Percentiles rank a stretch among this genome's conserved stretches.
These are phyloP conservation scores for Penicillium vulpinum DNA, from an alignment of 2,329 filamentous ascomycete genomes.

Conservation along the genomic window DNA sequence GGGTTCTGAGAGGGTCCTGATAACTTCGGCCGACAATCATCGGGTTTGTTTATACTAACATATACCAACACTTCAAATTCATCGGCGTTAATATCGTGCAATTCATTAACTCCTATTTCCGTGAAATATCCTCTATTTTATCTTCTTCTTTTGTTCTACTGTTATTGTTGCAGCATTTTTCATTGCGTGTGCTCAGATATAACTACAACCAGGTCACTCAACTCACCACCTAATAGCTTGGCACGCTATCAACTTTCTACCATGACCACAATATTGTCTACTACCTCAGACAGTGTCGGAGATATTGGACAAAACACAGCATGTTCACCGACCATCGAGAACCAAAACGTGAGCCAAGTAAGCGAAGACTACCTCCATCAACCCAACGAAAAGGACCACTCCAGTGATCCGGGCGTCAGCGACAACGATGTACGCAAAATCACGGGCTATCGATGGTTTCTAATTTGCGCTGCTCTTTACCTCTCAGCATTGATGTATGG, in stretches of 20 bases:
- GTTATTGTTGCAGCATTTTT: background rate
- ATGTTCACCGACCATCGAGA: too few relatives aligned
- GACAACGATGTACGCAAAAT: background rate
- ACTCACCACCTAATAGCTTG: background rate
- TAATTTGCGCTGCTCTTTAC: conserved; percentile 29
- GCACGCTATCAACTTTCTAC: background rate
- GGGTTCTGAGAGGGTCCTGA: background rate
- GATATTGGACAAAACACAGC: too few relatives aligned
- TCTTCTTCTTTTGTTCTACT: too few relatives aligned
- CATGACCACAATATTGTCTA: background rate
- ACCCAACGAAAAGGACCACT: background rate
- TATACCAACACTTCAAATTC: background rate
- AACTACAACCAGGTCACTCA: background rate
- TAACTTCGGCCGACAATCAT: background rate
- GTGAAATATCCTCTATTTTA: background rate
- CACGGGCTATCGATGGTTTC: conserved; percentile 12
- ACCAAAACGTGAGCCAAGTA: background rate
- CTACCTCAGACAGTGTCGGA: background rate
- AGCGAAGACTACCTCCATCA: background rate
- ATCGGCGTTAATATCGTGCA: background rate
- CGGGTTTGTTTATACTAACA: background rate
- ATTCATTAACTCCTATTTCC: background rate
- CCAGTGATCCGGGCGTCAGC: background rate
- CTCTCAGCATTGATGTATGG: conserved; percentile 41
- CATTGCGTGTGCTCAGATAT: background rate